Conservation (phyloP, 108 stramenopile species). For the Nitzschia palea region DNA sequence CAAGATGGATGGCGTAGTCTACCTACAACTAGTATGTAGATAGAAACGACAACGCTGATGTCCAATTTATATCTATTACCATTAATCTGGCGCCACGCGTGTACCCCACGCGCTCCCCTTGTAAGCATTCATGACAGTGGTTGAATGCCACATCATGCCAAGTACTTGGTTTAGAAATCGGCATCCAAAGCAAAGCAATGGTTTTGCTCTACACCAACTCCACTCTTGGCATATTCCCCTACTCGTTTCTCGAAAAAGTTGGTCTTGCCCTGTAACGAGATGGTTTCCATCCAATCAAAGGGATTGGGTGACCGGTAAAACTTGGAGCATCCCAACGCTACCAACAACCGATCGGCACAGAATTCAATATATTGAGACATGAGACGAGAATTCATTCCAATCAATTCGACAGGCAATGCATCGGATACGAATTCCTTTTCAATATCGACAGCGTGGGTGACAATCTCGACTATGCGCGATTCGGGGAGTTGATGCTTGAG, state of each 20-base stretch:
- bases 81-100: too few species aligned
- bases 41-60: too few species aligned
- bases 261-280: conserved; percentile 97
- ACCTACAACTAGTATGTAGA: too few species aligned
- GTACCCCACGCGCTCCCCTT: too few species aligned
- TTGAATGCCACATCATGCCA: too few species aligned
- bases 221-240: conserved; percentile 94
- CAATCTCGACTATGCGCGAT: conserved; percentile 77
- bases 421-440: conserved; percentile 98
- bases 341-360: conserved; percentile 96
- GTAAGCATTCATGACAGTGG: too few species aligned
- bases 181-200: conserved; percentile 88
- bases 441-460: conserved; percentile 94
- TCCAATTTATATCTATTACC: too few species aligned
- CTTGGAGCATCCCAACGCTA: conserved; percentile 83
- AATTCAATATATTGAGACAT: conserved; percentile 99
- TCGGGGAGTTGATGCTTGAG: conserved; percentile 80
- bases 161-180: conserved; percentile 94
- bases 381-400: conserved; percentile 98
- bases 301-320: conserved; percentile 91
- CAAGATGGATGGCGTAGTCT: too few species aligned
- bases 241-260: conserved; percentile 98
- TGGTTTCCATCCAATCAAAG: conserved; percentile 99
- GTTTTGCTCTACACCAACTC: conserved; percentile 88
- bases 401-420: conserved; percentile 98